Percentiles rank a stretch among this genome's conserved stretches.
Conservation (phyloP, 495 filamentous ascomycete species). For the Penicillium daleae region DNA sequence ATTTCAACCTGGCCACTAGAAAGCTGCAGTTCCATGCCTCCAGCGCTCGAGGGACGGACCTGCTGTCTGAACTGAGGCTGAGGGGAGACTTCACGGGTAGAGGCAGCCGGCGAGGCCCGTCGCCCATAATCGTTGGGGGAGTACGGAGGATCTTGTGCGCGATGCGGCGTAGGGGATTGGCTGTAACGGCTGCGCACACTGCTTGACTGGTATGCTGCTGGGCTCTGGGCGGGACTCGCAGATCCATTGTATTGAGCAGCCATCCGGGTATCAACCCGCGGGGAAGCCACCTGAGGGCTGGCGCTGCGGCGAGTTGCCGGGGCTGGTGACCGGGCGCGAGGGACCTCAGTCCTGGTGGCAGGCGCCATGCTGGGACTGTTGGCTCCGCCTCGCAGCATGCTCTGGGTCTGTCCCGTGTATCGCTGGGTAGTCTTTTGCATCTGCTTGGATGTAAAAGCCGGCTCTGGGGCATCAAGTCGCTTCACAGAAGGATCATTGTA, state of each 20-base stretch:
- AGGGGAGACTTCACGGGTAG: constrained; percentile 58
- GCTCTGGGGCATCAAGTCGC: constrained; percentile 85
- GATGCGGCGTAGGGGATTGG: constrained; percentile 52
- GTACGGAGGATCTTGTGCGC: constrained; percentile 60
- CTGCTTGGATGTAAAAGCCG: constrained; percentile 85
- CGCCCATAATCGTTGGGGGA: constrained; percentile 52
- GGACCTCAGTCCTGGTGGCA: constrained; percentile 40
- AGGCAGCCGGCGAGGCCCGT: constrained; percentile 54
- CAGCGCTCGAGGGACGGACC: constrained; percentile 66
- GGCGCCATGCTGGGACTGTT: constrained; percentile 34
- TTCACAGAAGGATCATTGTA: constrained; percentile 76
- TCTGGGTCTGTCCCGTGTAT: constrained; percentile 80
- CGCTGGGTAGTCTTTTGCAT: constrained; percentile 93
- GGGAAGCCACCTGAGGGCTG: constrained; percentile 50
- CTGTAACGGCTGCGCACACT: constrained; percentile 46
- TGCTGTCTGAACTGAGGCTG: constrained; percentile 61
- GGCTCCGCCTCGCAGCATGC: constrained; percentile 67
- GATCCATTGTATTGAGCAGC: constrained; percentile 38
- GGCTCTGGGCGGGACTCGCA: constrained; percentile 40
- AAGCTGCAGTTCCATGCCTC: constrained; percentile 81
- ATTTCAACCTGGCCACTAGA: constrained; percentile 56
- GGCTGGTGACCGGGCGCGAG: constrained; percentile 50
- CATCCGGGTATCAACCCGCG: constrained; percentile 44
- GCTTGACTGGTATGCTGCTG: constrained; percentile 44
- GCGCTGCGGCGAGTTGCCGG: constrained; percentile 55